Base-by-base conservation (phyloP, 192 early-diverging fungal species). In the Backusella mclennaniae region DNA sequence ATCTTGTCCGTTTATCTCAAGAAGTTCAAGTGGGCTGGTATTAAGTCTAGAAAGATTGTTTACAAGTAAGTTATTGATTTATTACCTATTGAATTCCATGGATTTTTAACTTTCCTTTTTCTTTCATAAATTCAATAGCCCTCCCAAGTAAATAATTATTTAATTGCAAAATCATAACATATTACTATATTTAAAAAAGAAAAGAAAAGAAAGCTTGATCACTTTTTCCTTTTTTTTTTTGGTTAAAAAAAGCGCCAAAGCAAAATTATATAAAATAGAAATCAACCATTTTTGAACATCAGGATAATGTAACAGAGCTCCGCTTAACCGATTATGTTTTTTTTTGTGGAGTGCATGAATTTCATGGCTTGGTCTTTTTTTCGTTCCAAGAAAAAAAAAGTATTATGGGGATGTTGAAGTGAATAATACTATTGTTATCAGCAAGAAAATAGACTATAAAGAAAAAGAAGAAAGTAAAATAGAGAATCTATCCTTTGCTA, bases 21-120 rank as follows among this genome's bases (percentile, higher is more conserved):
- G 92, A 84, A 96, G 56, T 92, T 94, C 92, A 97, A 96, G 88
- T 98, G 93, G 92, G 86, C 92, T 35, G 86, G 88, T 72, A 85
- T 99, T 79, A 99, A 99, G 93, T 85, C 91, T 23, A 91, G 96
- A 87, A 97, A 97, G 93, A 88, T 99, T 77, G 91, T 94, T 41
- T 99, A 91, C 86, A 84, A 77, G 79, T 84, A 79, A 80, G 77
- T 76, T 15, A 35, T 33, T 39, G 8, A 41, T 11, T 41, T 7
- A 67, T 38, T 33, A 33, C 33, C 33, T 35, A 15, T 31, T 73
- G 19, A 31, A 41, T 29, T 12, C 19, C 6, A 26, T 12, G 5
- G 19, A 21, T 17, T 26, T 31, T 41, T 8, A 59, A 23, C 21
- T 56, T 53, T 21, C 0, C 35, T 38, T 21, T 70, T 33, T 69